These are phyloP conservation scores for Ilyonectria robusta DNA, from an alignment of 2,329 filamentous ascomycete species.

Conservation along the genomic window DNA sequence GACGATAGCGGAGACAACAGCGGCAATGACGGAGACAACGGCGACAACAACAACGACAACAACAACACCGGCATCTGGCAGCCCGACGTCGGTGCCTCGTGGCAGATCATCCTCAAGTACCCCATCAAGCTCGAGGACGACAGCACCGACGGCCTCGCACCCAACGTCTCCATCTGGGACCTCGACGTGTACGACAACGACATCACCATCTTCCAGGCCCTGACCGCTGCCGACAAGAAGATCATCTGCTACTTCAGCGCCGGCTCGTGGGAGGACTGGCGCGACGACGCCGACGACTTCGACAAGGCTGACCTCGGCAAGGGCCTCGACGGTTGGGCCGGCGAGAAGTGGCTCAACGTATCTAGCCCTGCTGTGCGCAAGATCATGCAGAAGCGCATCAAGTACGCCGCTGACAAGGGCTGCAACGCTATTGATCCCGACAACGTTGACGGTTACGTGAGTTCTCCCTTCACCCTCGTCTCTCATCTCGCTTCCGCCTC, in stretches of 20 bases:
- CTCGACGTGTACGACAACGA: conserved; percentile 70
- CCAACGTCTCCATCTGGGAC: conserved; percentile 65
- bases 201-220: conserved; percentile 62
- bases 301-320: conserved; percentile 68
- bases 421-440: conserved; percentile 80
- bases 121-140: conserved; percentile 59
- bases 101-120: conserved; percentile 73
- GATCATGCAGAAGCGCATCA: conserved; percentile 75
- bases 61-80: conserved; percentile 60
- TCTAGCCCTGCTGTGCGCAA: conserved; percentile 69
- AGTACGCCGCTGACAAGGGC: conserved; percentile 71
- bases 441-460: conserved; percentile 76
- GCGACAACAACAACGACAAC: conserved; percentile 36
- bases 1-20: conserved; percentile 25
- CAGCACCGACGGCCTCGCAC: conserved; percentile 45
- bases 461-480: conserved; percentile 37
- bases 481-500: not conserved
- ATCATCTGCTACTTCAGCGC: conserved; percentile 85
- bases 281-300: conserved; percentile 71
- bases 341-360: conserved; percentile 77
- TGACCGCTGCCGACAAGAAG: conserved; percentile 69
- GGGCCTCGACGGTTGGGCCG: conserved; percentile 73
- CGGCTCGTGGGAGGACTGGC: conserved; percentile 76
- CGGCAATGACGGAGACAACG: conserved; percentile 28
- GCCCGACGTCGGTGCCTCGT: conserved; percentile 66